A percentile compares a stretch with the other conserved stretches of the same genome.
These are phyloP conservation scores for Desmodesmus armatus DNA, from an alignment of 139 green algal species.

Conservation along the genomic window DNA sequence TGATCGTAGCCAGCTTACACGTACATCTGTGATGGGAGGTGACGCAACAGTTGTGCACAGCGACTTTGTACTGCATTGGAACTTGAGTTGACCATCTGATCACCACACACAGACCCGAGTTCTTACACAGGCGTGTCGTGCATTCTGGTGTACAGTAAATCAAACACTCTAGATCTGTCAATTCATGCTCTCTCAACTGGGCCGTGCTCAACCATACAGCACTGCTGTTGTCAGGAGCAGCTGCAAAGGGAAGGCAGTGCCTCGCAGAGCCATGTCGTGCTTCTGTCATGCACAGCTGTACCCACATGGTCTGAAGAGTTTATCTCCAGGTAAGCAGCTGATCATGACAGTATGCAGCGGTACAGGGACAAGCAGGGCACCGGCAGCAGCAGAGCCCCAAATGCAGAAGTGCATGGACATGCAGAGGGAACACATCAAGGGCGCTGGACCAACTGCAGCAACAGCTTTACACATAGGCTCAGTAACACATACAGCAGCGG, in stretches of 20 bases:
- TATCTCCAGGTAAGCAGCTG: neutral
- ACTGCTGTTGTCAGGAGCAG: neutral
- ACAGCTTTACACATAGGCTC: neutral
- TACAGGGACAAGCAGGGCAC: neutral
- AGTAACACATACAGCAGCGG: neutral
- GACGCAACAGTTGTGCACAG: too few species aligned
- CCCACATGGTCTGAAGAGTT: slow-evolving; percentile 15
- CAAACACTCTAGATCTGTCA: too few species aligned
- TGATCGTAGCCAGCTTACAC: too few species aligned
- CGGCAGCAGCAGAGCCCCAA: neutral
- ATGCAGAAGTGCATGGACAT: neutral
- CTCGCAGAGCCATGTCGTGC: too few species aligned
- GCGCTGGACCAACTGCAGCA: neutral
- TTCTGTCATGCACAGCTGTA: neutral
- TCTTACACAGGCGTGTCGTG: too few species aligned
- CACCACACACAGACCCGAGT: too few species aligned
- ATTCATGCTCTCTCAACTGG: neutral
- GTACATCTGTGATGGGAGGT: too few species aligned
- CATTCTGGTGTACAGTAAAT: too few species aligned
- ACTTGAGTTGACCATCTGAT: too few species aligned
- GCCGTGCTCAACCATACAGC: neutral
- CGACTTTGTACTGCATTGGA: too few species aligned
- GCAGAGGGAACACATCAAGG: neutral
- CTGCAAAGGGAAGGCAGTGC: neutral
- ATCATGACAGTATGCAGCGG: neutral